Evolutionary conservation across 148 eudicot genomes (phyloP).

Genomic region (Simmondsia chinensis): DNA sequence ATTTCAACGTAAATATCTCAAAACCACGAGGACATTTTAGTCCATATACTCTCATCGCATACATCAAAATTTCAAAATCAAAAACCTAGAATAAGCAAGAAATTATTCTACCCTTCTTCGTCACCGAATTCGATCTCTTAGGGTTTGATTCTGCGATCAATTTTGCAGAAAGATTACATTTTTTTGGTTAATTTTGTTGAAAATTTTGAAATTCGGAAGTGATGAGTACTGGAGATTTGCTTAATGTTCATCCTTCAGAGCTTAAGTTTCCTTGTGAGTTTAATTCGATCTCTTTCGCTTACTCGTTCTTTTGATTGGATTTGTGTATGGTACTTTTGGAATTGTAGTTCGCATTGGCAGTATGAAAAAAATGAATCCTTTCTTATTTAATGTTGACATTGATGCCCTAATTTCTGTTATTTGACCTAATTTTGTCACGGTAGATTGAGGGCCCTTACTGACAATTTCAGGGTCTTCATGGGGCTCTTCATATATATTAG

Average conservation of each 20-base stretch:
- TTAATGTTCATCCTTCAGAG: slow-evolving; percentile 54
- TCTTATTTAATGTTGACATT: too few relatives aligned
- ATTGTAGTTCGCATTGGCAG: too few relatives aligned
- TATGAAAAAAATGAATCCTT: too few relatives aligned
- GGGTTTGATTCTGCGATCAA: background rate
- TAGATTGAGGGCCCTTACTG: too few relatives aligned
- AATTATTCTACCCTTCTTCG: slow-evolving; percentile 4
- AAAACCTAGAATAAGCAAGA: slow-evolving; percentile 17
- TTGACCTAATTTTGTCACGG: too few relatives aligned
- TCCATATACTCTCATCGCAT: background rate
- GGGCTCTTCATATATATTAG: too few relatives aligned
- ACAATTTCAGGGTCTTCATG: too few relatives aligned
- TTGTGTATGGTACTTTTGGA: too few relatives aligned
- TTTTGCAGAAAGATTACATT: background rate
- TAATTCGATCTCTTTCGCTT: too few relatives aligned
- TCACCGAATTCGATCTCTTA: slow-evolving; percentile 1
- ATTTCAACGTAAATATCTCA: background rate
- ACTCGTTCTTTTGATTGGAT: too few relatives aligned
- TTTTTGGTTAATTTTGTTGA: background rate
- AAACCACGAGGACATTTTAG: slow-evolving; percentile 2
- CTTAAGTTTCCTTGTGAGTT: slow-evolving; percentile 61
- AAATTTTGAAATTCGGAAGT: slow-evolving; percentile 5
- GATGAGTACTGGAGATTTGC: slow-evolving; percentile 59
- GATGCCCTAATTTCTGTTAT: too few relatives aligned
- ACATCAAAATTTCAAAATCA: slow-evolving; percentile 16